Base-by-base conservation (phyloP, 2,329 filamentous ascomycete genomes). In the Scortechinia acanthostroma region DNA sequence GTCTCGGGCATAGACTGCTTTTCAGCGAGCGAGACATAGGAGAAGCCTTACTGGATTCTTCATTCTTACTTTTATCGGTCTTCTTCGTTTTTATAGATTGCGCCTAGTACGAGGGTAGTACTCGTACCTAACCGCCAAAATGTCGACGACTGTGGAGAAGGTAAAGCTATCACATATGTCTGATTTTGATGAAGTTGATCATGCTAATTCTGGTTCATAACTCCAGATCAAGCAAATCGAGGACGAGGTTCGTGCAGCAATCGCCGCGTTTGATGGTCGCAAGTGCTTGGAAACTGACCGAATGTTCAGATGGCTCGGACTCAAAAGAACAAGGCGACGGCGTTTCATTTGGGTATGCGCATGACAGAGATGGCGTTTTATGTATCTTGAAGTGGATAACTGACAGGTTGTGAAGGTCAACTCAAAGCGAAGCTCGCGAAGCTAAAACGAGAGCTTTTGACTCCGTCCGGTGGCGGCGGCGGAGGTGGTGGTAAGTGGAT, bases 121-220 rank as follows among this genome's bases (percentile, higher is more conserved):
- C 25, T 30, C 25, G 25, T 30, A 30, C n/a, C 25, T 48, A 47
- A 50, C 51, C 56, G 62, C 62, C 73, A 86, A 66, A 59, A 97
- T 97, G 93, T 77, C 91, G 76, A 97, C 91, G 49, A 97, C 91
- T 35, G 90, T 96, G 64, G 91, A 97, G 59, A 97, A 97, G 86
- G 89, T 88, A 62, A 54, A 76, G 58, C 28, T 40, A 20, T 40
- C 43, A 45, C 47, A 45, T 40, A 48, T 45, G 47, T 44, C 45
- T 42, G 22, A 43, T 52, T 43, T 6, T 6, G 15, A 10, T 28
- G 23, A 28, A 49, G 60, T 68, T 71, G 56, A 67, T 55, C 45
- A 47, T 43, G 50, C 45, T n/a, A n/a, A n/a, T n/a, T n/a, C n/a
- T n/a, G n/a, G 55, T 55, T 50, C 52, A 46, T 49, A 51, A 37